Conservation (phyloP, 305 asterid species). For the Solanum hybrid region DNA sequence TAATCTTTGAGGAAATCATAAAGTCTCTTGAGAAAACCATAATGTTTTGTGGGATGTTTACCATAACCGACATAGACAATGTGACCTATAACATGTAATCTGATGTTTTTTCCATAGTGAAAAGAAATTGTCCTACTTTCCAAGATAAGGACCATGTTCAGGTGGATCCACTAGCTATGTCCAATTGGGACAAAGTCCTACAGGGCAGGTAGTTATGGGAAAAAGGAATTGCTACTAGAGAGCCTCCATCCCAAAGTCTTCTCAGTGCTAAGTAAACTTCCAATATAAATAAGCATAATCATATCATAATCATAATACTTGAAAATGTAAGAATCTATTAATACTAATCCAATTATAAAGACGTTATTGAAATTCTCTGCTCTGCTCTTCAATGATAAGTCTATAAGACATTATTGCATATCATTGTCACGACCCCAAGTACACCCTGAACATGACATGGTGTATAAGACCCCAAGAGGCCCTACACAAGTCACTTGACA, state of each 20-base stretch:
- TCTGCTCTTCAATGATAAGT: background rate
- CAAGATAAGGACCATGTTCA: background rate
- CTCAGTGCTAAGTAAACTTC: background rate
- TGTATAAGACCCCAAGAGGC: background rate
- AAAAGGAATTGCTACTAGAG: background rate
- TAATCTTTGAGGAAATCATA: background rate
- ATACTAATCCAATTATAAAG: background rate
- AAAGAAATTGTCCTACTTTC: background rate
- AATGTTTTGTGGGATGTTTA: background rate
- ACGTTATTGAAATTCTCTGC: background rate
- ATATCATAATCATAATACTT: background rate
- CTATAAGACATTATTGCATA: background rate
- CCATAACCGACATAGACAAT: background rate
- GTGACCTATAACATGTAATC: background rate
- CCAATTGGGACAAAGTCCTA: background rate
- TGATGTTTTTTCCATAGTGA: background rate
- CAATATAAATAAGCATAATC: background rate
- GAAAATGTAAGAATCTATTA: background rate
- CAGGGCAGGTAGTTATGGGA: background rate
- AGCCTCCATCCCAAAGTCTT: background rate
- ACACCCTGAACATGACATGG: background rate
- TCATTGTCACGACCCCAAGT: background rate
- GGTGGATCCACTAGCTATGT: background rate
- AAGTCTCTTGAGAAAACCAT: background rate
- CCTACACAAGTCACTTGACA: background rate